Evolutionary conservation across 31 red algal genomes (phyloP), one percentile per base, ranked within the genome.

Genomic region (Odonthalia washingtoniensis): DNA sequence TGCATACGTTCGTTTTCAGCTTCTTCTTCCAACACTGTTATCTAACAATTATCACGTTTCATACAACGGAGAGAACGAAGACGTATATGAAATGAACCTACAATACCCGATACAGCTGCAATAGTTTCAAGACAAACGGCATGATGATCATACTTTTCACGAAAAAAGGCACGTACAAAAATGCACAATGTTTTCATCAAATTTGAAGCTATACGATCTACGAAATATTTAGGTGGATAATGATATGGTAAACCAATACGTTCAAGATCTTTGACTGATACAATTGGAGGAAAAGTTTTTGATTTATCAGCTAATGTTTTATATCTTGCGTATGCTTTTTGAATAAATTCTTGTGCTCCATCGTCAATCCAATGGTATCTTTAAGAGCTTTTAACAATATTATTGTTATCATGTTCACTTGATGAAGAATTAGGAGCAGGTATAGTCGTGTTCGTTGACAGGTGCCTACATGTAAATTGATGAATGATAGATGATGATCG

Each of bases 1-100:
- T 98, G 97, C 91, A 98, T 96, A 43, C 94, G 77, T 65, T 98
- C 97, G 67, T 98, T 98, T 64, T 98, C 97, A 1, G 94, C 94
- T 84, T 98, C 97, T 53, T 98, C 97, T 52, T 87, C 83, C 76
- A 98, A 68, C 35, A 92, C 83, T 28, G 79, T 80, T 45, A 98
- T 98, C 89, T 85, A 96, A 36, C 94, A 86, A 72, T 89, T 81
- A 60, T 91, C 87, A 27, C 89, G 86, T 60, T 90, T 43, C 89
- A 98, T 94, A 18, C 94, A 63, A 18, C 97, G 52, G 5, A 98
- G 82, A 65, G 88, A 94, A 21, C 94, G 86, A 26, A 98, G 84
- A 81, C 96, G 97, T 14, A 85, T 72, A 64, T 92, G 83, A 66
- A 96, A 91, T 21, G 81, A 75, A 0, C 87, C 97, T 28, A 98